Evolutionary conservation across 441 rosid species (phyloP), one percentile per base, ranked within the genome.

Genomic region (Capsella rubella): DNA sequence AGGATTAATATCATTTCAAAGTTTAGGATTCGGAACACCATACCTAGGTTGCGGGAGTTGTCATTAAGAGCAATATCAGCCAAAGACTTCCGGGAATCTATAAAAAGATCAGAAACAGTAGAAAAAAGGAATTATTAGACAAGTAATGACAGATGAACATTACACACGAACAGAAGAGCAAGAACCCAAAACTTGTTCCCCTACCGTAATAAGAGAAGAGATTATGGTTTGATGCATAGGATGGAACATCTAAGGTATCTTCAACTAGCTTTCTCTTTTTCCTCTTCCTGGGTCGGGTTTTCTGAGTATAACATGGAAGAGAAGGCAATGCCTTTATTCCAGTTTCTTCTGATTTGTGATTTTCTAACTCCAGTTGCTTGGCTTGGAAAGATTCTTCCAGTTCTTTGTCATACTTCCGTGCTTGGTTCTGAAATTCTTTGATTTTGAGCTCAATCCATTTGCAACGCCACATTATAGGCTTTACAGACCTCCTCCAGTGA

Each of bases 361-460:
- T 85, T 71, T 78, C 86, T 45, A 66, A 80, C 66, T 79, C 85
- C 62, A 77, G 18, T 52, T 69, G 80, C 78, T 92, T 90, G 52
- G 68, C 82, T 53, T 83, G 78, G 66, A 71, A 77, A 78, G 76
- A 71, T 64, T 76, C 81, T 58, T 81, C 82, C 69, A 92, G 80
- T 79, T 85, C 87, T 72, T 74, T 82, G 69, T 90, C 96, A 63
- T 95, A 90, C 76, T 65, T 84, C 3, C 13, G 75, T n/a, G 90
- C 90, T 74, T 78, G 95, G 39, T 85, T 74, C 68, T 83, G 79
- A 52, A 88, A 16, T 61, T 88, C 84, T 71, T 71, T 89, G 42
- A 88, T 76, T 72, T 79, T 90, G 78, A 92, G 82, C 73, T 95
- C 99, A 50, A 85, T 53, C 97, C 97, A 92, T 87, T 88, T 90